A percentile compares a stretch with the other conserved stretches of the same genome.
phyloP scores from a whole-genome alignment of 352 stramenopile genomes.

The Globisporangium yorkense region DNA sequence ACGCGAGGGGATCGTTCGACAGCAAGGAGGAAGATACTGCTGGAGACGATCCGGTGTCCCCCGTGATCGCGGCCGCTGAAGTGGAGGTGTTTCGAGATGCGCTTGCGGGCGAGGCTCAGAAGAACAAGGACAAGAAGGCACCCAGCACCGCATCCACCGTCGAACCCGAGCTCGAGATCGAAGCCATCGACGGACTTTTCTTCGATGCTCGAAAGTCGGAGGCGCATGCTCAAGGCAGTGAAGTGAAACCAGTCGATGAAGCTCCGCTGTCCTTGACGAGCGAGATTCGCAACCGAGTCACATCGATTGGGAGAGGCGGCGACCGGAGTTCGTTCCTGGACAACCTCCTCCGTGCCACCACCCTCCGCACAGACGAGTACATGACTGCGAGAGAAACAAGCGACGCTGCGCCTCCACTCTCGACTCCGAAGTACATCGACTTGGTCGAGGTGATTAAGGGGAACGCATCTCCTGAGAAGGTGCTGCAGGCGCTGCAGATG shows the following conservation, averaged over 20 bases:
- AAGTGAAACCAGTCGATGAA: constrained; percentile 1
- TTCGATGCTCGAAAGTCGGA: constrained; percentile 6
- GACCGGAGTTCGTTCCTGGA: constrained; percentile 13
- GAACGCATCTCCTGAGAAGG: not conserved
- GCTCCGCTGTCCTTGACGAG: constrained; percentile 8
- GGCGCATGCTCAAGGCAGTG: not conserved
- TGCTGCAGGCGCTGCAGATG: constrained; percentile 27
- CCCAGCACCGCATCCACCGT: constrained; percentile 10
- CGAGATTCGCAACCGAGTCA: constrained; percentile 12
- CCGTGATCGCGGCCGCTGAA: not conserved
- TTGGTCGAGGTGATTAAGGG: constrained; percentile 8
- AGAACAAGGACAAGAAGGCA: not conserved
- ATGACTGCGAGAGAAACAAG: constrained; percentile 14
- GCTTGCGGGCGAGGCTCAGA: not conserved
- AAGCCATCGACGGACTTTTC: constrained; percentile 13
- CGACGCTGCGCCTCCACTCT: constrained; percentile 3
- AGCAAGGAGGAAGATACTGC: not conserved
- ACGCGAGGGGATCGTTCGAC: not conserved
- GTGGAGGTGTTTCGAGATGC: constrained; percentile 2
- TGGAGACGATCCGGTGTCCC: not conserved
- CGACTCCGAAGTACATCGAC: constrained; percentile 10
- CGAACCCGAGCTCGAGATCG: constrained; percentile 42
- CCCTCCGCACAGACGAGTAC: constrained; percentile 11
- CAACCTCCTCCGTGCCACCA: constrained; percentile 12
- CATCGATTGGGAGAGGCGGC: not conserved